Evolutionary conservation across 768 basidiomycete genomes (phyloP).

Genomic region (Leucocoprinus leucothites): DNA sequence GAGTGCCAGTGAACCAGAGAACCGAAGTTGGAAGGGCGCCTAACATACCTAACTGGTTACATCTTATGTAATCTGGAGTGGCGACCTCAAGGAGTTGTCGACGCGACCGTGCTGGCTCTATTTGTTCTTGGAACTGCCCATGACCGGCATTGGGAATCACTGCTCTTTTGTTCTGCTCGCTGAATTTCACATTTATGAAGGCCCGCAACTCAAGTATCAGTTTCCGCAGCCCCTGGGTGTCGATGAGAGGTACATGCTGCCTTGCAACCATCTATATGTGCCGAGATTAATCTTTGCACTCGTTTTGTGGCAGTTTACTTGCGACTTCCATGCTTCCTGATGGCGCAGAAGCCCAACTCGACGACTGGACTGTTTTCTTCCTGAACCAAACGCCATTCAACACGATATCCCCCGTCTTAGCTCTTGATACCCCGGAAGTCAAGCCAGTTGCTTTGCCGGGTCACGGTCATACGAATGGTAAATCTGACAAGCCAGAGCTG

Average conservation of each 20-base stretch:
- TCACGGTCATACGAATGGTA: constrained; percentile 24
- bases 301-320: constrained; percentile 56
- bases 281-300: constrained; percentile 12
- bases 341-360: constrained; percentile 90
- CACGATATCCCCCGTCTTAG: constrained; percentile 78
- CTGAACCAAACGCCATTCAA: constrained; percentile 92
- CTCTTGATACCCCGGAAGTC: constrained; percentile 56
- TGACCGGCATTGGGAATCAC: constrained; percentile 68
- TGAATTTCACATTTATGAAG: constrained; percentile 97
- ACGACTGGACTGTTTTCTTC: constrained; percentile 99
- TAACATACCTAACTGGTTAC: no score
- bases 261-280: neutral
- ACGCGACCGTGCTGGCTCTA: neutral
- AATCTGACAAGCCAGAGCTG: constrained; percentile 45
- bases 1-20: no score
- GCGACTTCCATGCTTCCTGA: constrained; percentile 99
- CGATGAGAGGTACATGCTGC: constrained; percentile 73
- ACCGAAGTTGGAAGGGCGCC: no score
- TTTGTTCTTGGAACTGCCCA: constrained; percentile 18
- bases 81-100: neutral
- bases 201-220: constrained; percentile 91
- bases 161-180: constrained; percentile 93
- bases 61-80: neutral
- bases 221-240: constrained; percentile 93
- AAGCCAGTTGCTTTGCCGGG: constrained; percentile 33